Base-by-base conservation (phyloP, 495 filamentous ascomycete species). In the Cercophora sp. region DNA sequence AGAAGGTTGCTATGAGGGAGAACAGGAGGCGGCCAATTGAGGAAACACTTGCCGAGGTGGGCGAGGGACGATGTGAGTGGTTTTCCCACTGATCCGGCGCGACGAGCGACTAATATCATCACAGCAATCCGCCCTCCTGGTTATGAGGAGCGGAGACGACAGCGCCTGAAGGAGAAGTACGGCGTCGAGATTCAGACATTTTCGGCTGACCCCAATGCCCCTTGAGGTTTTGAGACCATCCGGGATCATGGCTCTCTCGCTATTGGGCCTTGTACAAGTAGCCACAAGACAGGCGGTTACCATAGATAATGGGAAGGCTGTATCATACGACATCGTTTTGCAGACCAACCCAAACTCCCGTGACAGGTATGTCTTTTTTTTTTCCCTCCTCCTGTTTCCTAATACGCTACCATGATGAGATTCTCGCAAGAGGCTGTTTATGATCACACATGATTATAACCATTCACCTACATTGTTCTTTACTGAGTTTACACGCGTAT, bases 151-250 rank as follows among this genome's bases (percentile, higher is more conserved):
- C 77, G 94, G 68, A 83, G 94, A 59, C 77, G 80, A 45, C 77
- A 89, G 70, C 80, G 90, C 47, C 80, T 99, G 65, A 87, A 92
- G 78, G 82, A 92, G 74, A 86, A 83, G 57, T 97, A 96, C 62
- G 91, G 92, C 50, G 81, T 96, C 55, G 91, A 96, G 46, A 82
- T 97, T 55, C 70, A 75, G 31, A 69, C 76, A n/a, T 75, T 77
- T 39, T 71, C 63, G 16, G 70, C 73, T 18, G 63, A 70, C 34
- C 61, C 67, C 40, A 56, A 63, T 29, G 56, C 51, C 48, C 60
- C 56, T 34, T 60, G 26, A 63, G 39, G 27, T n/a, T n/a, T n/a
- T n/a, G n/a, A n/a, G 15, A 22, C 20, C 11, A 9, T 16, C 24
- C 13, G 23, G 46, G 49, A 42, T 20, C 13, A 20, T 24, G n/a